Conservation (phyloP, 1,284 basidiomycete species). For the Cryptococcus hybrid region DNA sequence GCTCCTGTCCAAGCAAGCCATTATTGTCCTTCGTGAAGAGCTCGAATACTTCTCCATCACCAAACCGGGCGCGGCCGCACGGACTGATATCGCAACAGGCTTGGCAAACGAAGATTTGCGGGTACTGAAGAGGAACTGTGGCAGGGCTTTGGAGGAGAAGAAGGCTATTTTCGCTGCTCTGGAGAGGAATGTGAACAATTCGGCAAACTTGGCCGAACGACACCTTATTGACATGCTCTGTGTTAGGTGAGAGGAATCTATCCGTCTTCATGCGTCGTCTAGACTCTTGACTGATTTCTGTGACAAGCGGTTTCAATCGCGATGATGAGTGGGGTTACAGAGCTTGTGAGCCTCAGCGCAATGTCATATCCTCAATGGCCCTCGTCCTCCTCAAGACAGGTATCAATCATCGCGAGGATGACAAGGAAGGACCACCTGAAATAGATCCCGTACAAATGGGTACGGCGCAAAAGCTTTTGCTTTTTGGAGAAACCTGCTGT, state of each 20-base stretch:
- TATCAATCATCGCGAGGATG: conserved; percentile 64
- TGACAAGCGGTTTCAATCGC: conserved; percentile 82
- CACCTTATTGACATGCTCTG: conserved; percentile 99
- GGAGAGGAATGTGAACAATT: conserved; percentile 98
- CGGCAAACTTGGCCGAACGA: conserved; percentile 98
- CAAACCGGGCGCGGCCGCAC: conserved; percentile 49
- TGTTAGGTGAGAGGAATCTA: conserved; percentile 71
- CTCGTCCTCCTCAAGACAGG: conserved; percentile 97
- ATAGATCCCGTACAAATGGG: conserved; percentile 91
- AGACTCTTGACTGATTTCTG: background rate
- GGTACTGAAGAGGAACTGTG: conserved; percentile 77
- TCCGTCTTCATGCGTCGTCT: background rate
- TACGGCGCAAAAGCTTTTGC: conserved; percentile 92
- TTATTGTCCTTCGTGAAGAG: conserved; percentile 97
- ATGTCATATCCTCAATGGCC: conserved; percentile 97
- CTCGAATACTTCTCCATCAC: conserved; percentile 94
- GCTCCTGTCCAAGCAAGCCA: conserved; percentile 91
- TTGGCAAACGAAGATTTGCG: conserved; percentile 71
- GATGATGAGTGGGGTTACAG: conserved; percentile 98
- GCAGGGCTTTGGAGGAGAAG: conserved; percentile 82
- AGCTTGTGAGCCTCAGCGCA: conserved; percentile 89
- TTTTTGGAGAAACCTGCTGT: conserved; percentile 99
- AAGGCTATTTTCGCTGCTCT: conserved; percentile 95
- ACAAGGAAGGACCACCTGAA: conserved; percentile 23
- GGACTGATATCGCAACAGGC: conserved; percentile 67